Base-by-base conservation (phyloP, 1,139 yeast species). In the Candida albicans region DNA sequence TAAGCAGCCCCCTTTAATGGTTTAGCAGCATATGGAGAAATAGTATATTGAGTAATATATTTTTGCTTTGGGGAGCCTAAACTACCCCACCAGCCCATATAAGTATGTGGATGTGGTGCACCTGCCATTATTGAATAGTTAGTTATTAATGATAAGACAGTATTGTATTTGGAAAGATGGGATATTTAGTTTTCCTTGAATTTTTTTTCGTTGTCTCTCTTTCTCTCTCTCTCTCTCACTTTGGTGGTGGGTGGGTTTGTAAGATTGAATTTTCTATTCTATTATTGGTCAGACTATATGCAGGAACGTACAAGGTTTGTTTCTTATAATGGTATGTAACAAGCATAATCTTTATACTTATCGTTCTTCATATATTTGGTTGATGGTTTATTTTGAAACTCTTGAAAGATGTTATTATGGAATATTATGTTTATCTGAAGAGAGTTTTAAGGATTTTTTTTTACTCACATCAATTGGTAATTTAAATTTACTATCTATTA, bases 51-150 rank as follows among this genome's bases (percentile, higher is more conserved):
- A 50, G 90, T 83, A 57, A 87, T 75, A 68, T 87, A 84, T 72
- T 88, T 90, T 77, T 91, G 98, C 64, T 80, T 80, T 64, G 95
- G 95, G 68, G 88, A 78, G 52, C 95, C 90, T 59, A 82, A 68
- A 73, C 75, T 67, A 64, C 97, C 97, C 98, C 98, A 90, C 96
- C 96, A 90, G 61, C 98, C 98, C 91, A 87, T 83, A 65, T 87
- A 90, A 62, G 91, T 66, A 62, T 81, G 82, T 64, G 86, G 84
- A 59, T 82, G 81, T 66, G 82, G 82, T 70, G 85, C 84, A 65
- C 87, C 87, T 59, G 76, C 86, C 89, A 83, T 83, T 59, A 33
- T 56, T 13, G 15, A 9, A 32, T 28, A 2, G 7, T 18, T 33
- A 12, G 8, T 13, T 33, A 33, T 18, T 34, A 14, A 15, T n/a